Percentiles rank a stretch among this genome's conserved stretches.
Conservation (phyloP, 257 asterid genomes). For the Echites panduratus region DNA sequence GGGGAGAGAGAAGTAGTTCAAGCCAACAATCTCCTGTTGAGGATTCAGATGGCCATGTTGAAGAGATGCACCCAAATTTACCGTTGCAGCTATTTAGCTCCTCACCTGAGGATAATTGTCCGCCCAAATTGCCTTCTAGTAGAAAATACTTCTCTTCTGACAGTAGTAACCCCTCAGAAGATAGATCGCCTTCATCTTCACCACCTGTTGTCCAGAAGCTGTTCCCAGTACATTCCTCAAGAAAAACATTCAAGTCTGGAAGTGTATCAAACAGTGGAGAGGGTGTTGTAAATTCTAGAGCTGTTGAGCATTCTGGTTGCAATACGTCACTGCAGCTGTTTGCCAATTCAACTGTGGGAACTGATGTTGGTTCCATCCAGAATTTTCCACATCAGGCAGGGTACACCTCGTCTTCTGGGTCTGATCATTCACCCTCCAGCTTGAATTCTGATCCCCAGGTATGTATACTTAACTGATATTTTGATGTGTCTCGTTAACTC, state of each 20-base stretch:
- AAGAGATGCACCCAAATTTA: slow-evolving; percentile 34
- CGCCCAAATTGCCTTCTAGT: slow-evolving; percentile 36
- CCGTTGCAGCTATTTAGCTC: slow-evolving; percentile 56
- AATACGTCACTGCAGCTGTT: slow-evolving; percentile 66
- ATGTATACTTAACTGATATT: slow-evolving; percentile 5
- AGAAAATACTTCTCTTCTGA: slow-evolving; percentile 53
- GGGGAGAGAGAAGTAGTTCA: slow-evolving; percentile 57
- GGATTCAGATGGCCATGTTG: slow-evolving; percentile 42
- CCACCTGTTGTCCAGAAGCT: slow-evolving; percentile 61
- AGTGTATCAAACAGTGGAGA: slow-evolving; percentile 30
- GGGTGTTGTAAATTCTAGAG: slow-evolving; percentile 30
- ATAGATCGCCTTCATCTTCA: slow-evolving; percentile 57
- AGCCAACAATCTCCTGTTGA: slow-evolving; percentile 50
- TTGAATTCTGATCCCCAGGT: slow-evolving; percentile 65
- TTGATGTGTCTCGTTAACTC: neutral
- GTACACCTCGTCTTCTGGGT: slow-evolving; percentile 68
- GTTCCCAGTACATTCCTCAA: slow-evolving; percentile 54
- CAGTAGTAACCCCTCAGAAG: slow-evolving; percentile 69
- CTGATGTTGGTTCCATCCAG: slow-evolving; percentile 44
- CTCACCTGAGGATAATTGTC: slow-evolving; percentile 52
- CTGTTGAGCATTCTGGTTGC: slow-evolving; percentile 32
- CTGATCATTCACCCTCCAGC: slow-evolving; percentile 80
- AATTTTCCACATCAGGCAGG: slow-evolving; percentile 54
- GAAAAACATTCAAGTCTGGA: slow-evolving; percentile 38
- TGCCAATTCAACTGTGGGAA: slow-evolving; percentile 40